phyloP scores from a whole-genome alignment of 306 rosid species.

The Rubus parviflorus region DNA sequence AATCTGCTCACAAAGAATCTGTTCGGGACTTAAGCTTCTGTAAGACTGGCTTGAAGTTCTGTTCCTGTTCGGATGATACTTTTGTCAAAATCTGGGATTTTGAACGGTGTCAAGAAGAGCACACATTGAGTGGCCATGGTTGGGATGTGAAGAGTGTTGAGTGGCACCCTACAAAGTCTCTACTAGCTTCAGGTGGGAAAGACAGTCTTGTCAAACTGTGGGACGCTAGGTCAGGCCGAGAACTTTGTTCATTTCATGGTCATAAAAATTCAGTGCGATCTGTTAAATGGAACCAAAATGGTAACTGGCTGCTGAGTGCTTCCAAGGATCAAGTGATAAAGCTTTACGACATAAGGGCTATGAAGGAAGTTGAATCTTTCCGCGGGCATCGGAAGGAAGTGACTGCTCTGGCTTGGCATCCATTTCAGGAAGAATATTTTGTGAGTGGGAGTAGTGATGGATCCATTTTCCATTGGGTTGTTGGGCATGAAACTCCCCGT shows the following conservation, averaged over 20 bases:
- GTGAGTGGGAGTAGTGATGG: constrained; percentile 97
- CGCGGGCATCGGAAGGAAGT: constrained; percentile 94
- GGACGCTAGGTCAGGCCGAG: constrained; percentile 90
- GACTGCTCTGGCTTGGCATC: constrained; percentile 96
- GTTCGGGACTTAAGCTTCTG: constrained; percentile 95
- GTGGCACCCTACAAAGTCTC: constrained; percentile 95
- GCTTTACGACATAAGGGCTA: constrained; percentile 94
- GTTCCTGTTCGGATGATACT: constrained; percentile 96
- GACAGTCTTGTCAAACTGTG: constrained; percentile 95
- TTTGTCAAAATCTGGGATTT: constrained; percentile 97
- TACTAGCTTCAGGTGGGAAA: constrained; percentile 95
- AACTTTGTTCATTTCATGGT: constrained; percentile 89
- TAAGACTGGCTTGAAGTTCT: constrained; percentile 92
- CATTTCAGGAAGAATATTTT: constrained; percentile 94
- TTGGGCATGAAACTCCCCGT: constrained; percentile 93
- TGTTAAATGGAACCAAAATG: constrained; percentile 91
- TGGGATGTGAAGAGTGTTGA: constrained; percentile 99
- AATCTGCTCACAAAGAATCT: constrained; percentile 94
- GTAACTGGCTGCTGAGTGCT: constrained; percentile 83
- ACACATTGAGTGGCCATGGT: constrained; percentile 93
- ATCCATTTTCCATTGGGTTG: constrained; percentile 98
- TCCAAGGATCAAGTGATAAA: constrained; percentile 86
- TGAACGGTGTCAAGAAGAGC: constrained; percentile 95
- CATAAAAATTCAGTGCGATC: constrained; percentile 80
- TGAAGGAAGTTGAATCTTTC: constrained; percentile 97